Evolutionary conservation across 352 stramenopile species (phyloP).

Genomic region (Blastocystis sp.): DNA sequence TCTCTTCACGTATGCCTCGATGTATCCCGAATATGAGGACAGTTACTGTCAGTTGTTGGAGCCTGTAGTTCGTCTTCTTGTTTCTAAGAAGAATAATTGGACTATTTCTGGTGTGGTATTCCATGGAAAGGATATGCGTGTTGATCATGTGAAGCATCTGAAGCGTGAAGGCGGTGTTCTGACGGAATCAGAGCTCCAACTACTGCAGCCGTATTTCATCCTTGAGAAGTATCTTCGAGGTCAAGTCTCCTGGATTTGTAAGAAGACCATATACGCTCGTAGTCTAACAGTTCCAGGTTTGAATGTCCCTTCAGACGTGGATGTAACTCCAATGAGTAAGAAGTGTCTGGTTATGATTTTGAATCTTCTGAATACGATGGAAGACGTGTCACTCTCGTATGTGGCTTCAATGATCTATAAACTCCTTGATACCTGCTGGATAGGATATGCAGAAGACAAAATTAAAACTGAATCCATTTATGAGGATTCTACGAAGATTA

Average conservation of each 20-base stretch:
- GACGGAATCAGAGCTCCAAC: background rate
- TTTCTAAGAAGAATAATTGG: conserved; percentile 37
- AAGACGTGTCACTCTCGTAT: background rate
- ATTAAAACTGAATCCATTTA: background rate
- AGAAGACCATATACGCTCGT: background rate
- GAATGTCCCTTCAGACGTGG: background rate
- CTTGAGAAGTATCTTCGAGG: background rate
- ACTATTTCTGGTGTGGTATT: background rate
- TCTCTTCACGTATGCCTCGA: background rate
- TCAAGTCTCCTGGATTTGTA: background rate
- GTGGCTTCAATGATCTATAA: background rate
- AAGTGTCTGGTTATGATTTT: background rate
- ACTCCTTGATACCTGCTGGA: background rate
- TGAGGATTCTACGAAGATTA: background rate
- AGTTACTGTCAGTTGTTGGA: conserved; percentile 28
- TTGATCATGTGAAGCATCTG: background rate
- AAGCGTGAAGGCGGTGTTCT: background rate
- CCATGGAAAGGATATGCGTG: background rate
- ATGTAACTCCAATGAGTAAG: background rate
- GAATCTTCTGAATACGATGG: conserved; percentile 19
- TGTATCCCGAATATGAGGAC: conserved; percentile 14
- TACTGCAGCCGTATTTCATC: background rate
- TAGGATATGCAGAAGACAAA: background rate
- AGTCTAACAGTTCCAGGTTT: background rate
- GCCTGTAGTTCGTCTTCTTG: background rate